A percentile compares a stretch with the other conserved stretches of the same genome.
Conservation (phyloP, 768 basidiomycete genomes). For the Paxillus ammoniavirescens region DNA sequence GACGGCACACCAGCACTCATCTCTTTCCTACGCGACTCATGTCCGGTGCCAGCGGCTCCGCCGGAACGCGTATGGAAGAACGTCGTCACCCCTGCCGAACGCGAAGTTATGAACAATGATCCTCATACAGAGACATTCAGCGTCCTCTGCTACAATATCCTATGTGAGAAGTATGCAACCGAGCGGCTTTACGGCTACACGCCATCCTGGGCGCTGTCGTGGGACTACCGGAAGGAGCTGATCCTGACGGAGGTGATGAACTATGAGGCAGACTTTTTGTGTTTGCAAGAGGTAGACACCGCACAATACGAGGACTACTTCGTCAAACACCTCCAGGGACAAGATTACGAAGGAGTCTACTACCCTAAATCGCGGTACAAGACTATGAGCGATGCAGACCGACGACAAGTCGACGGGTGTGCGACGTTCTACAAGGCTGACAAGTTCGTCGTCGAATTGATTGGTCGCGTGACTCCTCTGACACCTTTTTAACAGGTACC, state of each 20-base stretch:
- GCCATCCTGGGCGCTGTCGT: slow-evolving; percentile 92
- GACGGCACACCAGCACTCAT: slow-evolving; percentile 92
- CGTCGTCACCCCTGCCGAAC: slow-evolving; percentile 56
- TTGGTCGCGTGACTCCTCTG: neutral
- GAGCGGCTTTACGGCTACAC: slow-evolving; percentile 92
- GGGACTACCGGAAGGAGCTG: slow-evolving; percentile 89
- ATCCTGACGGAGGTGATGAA: slow-evolving; percentile 83
- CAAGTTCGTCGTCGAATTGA: slow-evolving; percentile 55
- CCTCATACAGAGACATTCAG: slow-evolving; percentile 73
- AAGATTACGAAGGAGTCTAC: slow-evolving; percentile 88
- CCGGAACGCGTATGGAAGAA: slow-evolving; percentile 78
- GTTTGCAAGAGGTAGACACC: slow-evolving; percentile 93
- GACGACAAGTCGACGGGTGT: slow-evolving; percentile 90
- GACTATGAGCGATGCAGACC: slow-evolving; percentile 87
- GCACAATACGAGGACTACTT: slow-evolving; percentile 93
- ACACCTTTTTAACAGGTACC: slow-evolving; percentile 55
- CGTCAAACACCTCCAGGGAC: slow-evolving; percentile 61
- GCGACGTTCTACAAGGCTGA: slow-evolving; percentile 91
- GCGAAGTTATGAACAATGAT: slow-evolving; percentile 59
- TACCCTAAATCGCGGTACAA: slow-evolving; percentile 91
- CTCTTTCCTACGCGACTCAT: slow-evolving; percentile 89
- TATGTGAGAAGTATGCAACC: slow-evolving; percentile 89
- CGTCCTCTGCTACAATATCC: slow-evolving; percentile 89
- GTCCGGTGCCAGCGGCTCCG: slow-evolving; percentile 76
- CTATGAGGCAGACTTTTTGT: slow-evolving; percentile 85